These are phyloP conservation scores for Saitoella complicata DNA, from an alignment of 805 yeast genomes.

Conservation along the genomic window DNA sequence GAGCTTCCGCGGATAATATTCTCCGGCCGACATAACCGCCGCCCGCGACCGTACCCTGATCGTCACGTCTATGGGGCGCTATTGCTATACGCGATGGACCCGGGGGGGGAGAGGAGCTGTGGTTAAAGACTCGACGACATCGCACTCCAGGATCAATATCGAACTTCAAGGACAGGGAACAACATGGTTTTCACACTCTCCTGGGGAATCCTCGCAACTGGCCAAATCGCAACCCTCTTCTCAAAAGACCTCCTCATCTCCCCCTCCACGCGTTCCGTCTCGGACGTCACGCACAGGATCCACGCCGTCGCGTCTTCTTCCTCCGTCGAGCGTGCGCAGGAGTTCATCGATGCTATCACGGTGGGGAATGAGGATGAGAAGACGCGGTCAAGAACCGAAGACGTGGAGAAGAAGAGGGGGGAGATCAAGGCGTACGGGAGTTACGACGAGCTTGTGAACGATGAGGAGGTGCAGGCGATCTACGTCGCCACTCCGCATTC, in stretches of 20 bases:
- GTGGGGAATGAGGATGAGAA: too few species aligned
- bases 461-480: slow-evolving; percentile 27
- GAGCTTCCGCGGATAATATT: too few species aligned
- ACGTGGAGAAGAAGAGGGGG: slow-evolving; percentile 12
- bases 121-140: too few species aligned
- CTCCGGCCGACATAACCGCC: too few species aligned
- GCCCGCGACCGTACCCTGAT: too few species aligned
- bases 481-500: slow-evolving; percentile 40
- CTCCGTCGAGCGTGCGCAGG: not conserved
- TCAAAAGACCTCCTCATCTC: slow-evolving; percentile 9
- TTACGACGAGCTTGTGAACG: slow-evolving; percentile 28
- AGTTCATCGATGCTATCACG: too few species aligned
- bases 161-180: too few species aligned
- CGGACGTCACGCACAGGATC: slow-evolving; percentile 16
- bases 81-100: too few species aligned
- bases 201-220: not conserved
- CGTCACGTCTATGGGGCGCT: too few species aligned
- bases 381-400: slow-evolving; percentile 12
- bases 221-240: slow-evolving; percentile 11
- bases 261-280: slow-evolving; percentile 12
- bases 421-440: slow-evolving; percentile 10
- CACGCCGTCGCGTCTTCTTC: slow-evolving; percentile 19
- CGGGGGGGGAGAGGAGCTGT: too few species aligned
- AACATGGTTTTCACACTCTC: too few species aligned
- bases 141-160: too few species aligned